Evolutionary conservation across 805 yeast genomes (phyloP), one percentile per base, ranked within the genome.

Genomic region (Hanseniaspora clermontiae): DNA sequence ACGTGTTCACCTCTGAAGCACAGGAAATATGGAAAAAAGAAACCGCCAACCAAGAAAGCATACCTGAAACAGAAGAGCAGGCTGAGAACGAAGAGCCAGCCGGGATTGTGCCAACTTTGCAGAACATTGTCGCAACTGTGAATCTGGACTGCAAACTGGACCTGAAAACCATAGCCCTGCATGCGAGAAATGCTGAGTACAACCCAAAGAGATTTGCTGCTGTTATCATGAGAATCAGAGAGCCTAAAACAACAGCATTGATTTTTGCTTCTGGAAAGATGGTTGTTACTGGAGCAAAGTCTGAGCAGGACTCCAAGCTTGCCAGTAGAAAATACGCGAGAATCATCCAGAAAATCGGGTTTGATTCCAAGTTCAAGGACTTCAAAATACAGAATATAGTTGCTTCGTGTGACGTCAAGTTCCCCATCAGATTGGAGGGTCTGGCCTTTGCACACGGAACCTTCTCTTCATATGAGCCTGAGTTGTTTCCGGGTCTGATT

Each of bases 241-340:
- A 93, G 70, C 98, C 98, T 17, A 93, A 93, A 70, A 93, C 98
- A 0, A 93, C 98, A 1, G 97, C 98, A 0, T 77, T 93, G 63
- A 93, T 93, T 62, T 93, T 93, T 70, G 98, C 98, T 1, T 89
- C 97, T 1, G 98, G 98, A 66, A 93, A 93, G 71, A 93, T 93
- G 98, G 98, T 93, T 63, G 98, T 93, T 15, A 93, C 97, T 34
- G 98, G 98, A 79, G 98, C 98, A 27, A 93, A 93, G 71, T 85
- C 95, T 39, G 98, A 93, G 70, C 97, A 93, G 68, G 97, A 93
- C 68, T 88, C 97, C n/a, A 93, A 93, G 70, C 77, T 93, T 61
- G 98, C 98, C 1, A 88, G 96, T 20, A 81, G 98, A 73, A 93
- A 93, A 70, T 93, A 93, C 65, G 98, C 98, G 1, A 83, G 98